phyloP scores from a whole-genome alignment of 306 rosid species.

The Mimosa pudica region DNA sequence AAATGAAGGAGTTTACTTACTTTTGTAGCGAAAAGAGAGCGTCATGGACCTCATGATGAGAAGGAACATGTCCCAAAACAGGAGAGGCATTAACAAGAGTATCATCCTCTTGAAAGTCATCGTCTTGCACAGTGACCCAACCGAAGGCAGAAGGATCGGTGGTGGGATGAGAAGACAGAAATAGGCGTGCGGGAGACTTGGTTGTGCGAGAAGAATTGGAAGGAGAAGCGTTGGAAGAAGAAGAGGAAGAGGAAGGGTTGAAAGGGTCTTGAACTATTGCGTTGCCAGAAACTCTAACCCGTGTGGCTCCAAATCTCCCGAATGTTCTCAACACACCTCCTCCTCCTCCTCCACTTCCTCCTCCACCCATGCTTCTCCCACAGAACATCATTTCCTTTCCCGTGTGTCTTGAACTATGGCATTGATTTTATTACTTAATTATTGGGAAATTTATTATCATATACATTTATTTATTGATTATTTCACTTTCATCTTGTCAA shows the following conservation, averaged over 20 bases:
- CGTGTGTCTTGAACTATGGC: too few relatives aligned
- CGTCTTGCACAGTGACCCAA: slow-evolving; percentile 29
- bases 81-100: neutral
- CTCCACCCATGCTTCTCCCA: slow-evolving; percentile 56
- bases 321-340: slow-evolving; percentile 44
- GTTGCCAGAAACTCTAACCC: slow-evolving; percentile 18
- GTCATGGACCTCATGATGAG: slow-evolving; percentile 37
- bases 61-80: slow-evolving; percentile 28
- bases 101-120: neutral
- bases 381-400: slow-evolving; percentile 36
- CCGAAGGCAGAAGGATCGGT: neutral
- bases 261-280: slow-evolving; percentile 36
- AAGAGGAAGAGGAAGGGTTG: slow-evolving; percentile 4
- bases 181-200: slow-evolving; percentile 15
- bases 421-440: too few relatives aligned
- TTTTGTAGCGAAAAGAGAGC: slow-evolving; percentile 30
- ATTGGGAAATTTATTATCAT: too few relatives aligned
- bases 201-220: slow-evolving; percentile 34
- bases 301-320: slow-evolving; percentile 41
- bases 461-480: too few relatives aligned
- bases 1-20: slow-evolving; percentile 11
- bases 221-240: slow-evolving; percentile 28
- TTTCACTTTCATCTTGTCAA: too few relatives aligned
- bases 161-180: neutral
- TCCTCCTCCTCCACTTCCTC: slow-evolving; percentile 26